Base-by-base conservation (phyloP, 768 basidiomycete genomes). In the Lactarius tabidus region DNA sequence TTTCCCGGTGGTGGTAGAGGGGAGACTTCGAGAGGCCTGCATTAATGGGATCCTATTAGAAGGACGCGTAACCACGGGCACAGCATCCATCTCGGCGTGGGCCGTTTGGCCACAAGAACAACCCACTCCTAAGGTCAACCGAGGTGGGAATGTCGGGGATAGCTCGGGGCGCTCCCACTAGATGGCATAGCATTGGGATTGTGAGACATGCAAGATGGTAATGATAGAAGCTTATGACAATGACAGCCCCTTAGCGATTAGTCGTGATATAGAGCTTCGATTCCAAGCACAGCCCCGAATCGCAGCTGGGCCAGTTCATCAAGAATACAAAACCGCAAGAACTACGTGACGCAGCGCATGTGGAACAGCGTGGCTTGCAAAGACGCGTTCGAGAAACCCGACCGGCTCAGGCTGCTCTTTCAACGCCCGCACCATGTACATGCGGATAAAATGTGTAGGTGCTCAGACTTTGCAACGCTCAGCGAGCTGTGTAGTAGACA, bases 371-470 rank as follows among this genome's bases (percentile, higher is more conserved):
- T n/a, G n/a, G n/a, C n/a, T n/a, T n/a, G n/a, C n/a, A n/a, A n/a
- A n/a, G n/a, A n/a, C n/a, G n/a, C n/a, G n/a, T n/a, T n/a, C n/a
- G n/a, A n/a, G n/a, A n/a, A n/a, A n/a, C n/a, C n/a, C n/a, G n/a
- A n/a, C 0, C 75, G 73, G 12, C 78, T 90, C 56, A 87, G 90
- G 70, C 77, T 80, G 66, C 89, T 90, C 70, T 79, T 90, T 43
- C 77, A 79, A n/a, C 54, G 88, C 86, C 72, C 84, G 88, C 29
- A 54, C 31, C 36, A 53, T 9, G 35, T 38, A 43, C 20, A 58
- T 28, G 63, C 29, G 57, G 63, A 63, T 17, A 63, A 56, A 6
- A 59, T 64, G 6, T 64, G 59, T 17, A 39, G 23, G 18, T 64
- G 63, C 28, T 57, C 56, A 12, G 23, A 36, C 15, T 64, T 58